phyloP scores from a whole-genome alignment of 805 yeast species.

The Saccharomyces eubayanus region DNA sequence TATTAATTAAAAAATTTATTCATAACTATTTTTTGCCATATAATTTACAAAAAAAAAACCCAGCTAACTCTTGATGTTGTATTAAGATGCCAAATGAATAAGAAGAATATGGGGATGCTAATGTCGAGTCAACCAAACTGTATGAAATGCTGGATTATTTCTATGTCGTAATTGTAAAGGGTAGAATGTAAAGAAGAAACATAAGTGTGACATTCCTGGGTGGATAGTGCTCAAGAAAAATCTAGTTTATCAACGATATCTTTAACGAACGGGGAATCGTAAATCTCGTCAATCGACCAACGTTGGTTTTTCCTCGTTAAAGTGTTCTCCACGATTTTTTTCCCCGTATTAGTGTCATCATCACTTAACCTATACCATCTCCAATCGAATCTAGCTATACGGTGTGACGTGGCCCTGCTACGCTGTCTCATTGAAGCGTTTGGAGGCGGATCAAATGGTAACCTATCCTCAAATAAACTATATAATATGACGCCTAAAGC shows the following conservation, averaged over 20 bases:
- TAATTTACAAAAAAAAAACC: not conserved
- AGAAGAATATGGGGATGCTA: not conserved
- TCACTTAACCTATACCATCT: constrained; percentile 55
- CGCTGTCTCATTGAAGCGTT: constrained; percentile 32
- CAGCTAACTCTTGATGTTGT: not conserved
- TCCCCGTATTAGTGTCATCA: constrained; percentile 20
- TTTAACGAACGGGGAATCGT: constrained; percentile 17
- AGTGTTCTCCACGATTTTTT: constrained; percentile 25
- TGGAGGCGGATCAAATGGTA: constrained; percentile 89
- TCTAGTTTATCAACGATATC: constrained; percentile 4
- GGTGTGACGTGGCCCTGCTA: constrained; percentile 53
- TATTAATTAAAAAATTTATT: not conserved
- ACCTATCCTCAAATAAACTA: constrained; percentile 70
- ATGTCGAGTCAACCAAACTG: not conserved
- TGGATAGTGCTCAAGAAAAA: not conserved
- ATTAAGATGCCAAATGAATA: not conserved
- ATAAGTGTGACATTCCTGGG: not conserved
- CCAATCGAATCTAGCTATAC: constrained; percentile 93
- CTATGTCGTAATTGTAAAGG: not conserved
- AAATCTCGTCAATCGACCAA: constrained; percentile 23
- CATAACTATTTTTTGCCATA: not conserved
- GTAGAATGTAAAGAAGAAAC: not conserved
- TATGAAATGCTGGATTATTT: not conserved
- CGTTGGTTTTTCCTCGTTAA: constrained; percentile 26
- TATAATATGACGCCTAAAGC: constrained; percentile 88